phyloP scores from a whole-genome alignment of 164 flowering plant genomes.

The Houttuynia cordata region DNA sequence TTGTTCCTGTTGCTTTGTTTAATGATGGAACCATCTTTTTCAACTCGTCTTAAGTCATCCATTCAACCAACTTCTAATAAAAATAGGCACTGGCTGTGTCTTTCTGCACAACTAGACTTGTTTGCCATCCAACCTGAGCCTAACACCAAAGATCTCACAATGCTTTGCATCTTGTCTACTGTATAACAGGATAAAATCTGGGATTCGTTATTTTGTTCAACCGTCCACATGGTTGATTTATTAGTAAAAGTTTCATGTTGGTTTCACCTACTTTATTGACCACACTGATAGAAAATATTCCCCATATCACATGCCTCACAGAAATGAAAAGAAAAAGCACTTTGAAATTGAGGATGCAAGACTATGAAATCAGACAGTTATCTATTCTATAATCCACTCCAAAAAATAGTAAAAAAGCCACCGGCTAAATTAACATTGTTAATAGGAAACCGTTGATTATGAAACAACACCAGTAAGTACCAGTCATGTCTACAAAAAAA shows the following conservation, averaged over 20 bases:
- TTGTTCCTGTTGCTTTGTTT: slow-evolving; percentile 6
- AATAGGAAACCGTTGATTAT: neutral
- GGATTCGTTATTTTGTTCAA: no score
- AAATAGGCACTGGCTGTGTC: neutral
- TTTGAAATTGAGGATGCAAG: neutral
- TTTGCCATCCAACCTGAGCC: neutral
- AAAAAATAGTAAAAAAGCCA: no score
- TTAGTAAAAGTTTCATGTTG: neutral
- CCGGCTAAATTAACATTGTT: neutral
- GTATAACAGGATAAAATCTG: no score
- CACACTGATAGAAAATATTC: neutral
- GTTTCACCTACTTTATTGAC: neutral
- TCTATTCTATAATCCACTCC: neutral
- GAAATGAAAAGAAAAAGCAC: no score
- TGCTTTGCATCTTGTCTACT: no score
- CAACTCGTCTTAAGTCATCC: slow-evolving; percentile 6
- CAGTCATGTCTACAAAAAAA: neutral
- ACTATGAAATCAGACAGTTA: neutral
- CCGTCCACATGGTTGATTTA: neutral
- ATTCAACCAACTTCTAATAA: neutral
- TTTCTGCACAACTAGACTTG: neutral
- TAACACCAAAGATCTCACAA: slow-evolving; percentile 1
- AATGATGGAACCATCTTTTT: slow-evolving; percentile 2
- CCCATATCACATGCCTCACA: neutral
- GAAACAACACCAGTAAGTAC: neutral